These are phyloP conservation scores for Sporisorium scitamineum DNA, from an alignment of 1,284 basidiomycete genomes.

Conservation along the genomic window DNA sequence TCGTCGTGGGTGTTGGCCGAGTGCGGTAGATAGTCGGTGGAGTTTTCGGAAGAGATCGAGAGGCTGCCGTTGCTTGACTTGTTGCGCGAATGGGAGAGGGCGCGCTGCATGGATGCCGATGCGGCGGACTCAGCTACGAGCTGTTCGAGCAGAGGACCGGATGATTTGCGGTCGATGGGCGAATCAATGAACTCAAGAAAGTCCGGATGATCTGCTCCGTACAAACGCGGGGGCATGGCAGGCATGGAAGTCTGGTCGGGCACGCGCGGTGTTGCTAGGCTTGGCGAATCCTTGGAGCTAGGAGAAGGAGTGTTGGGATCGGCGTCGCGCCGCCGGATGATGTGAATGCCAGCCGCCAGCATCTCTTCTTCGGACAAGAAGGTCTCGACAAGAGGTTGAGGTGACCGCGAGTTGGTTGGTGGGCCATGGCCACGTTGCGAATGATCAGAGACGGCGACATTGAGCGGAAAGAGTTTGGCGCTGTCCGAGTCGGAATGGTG, in stretches of 20 bases:
- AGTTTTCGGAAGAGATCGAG: conserved; percentile 19
- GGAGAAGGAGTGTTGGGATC: conserved; percentile 4
- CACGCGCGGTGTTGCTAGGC: conserved; percentile 8
- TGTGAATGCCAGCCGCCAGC: conserved; percentile 47
- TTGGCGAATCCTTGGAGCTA: conserved; percentile 10
- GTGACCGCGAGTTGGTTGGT: conserved; percentile 8
- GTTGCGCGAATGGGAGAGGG: conserved; percentile 23
- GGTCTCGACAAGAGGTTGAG: conserved; percentile 25
- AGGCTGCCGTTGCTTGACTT: conserved; percentile 37
- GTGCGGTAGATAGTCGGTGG: conserved; percentile 28
- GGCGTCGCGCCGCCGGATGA: conserved; percentile 38
- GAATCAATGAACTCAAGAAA: conserved; percentile 49
- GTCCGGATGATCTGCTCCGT: conserved; percentile 44
- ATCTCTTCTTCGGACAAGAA: conserved; percentile 48
- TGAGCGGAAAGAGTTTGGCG: conserved; percentile 38
- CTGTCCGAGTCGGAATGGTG: conserved; percentile 6
- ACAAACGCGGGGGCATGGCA: conserved; percentile 23
- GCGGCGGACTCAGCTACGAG: conserved; percentile 12
- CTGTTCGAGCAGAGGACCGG: conserved; percentile 27
- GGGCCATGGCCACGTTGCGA: conserved; percentile 8
- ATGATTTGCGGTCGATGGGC: conserved; percentile 25
- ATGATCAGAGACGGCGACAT: conserved; percentile 8
- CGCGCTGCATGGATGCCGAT: conserved; percentile 16
- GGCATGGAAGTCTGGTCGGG: conserved; percentile 11
- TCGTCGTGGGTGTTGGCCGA: conserved; percentile 17